Conservation (phyloP, 2,329 filamentous ascomycete species). For the Aspergillus neoniger region DNA sequence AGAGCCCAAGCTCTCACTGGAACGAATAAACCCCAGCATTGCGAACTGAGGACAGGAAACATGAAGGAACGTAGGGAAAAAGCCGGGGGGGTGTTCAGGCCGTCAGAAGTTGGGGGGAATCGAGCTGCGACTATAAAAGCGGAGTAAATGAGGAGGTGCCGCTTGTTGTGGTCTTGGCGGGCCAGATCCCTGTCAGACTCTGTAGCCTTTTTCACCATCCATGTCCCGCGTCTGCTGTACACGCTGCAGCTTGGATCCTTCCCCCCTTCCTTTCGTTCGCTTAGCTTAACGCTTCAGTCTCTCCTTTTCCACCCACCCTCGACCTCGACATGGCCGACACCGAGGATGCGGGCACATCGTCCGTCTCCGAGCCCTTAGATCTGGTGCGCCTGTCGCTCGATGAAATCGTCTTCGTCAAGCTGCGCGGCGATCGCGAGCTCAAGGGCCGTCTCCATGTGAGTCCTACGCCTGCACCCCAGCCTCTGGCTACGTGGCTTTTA, state of each 20-base stretch:
- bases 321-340: constrained; percentile 71
- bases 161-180: constrained; percentile 12
- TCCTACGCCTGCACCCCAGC: constrained; percentile 13
- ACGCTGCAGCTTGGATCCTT: neutral
- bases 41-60: neutral
- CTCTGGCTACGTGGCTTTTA: neutral
- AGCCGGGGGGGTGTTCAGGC: neutral
- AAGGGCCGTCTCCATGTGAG: constrained; percentile 92
- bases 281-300: neutral
- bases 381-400: constrained; percentile 92
- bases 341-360: constrained; percentile 67
- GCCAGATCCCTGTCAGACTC: constrained; percentile 7
- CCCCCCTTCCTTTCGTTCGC: constrained; percentile 1
- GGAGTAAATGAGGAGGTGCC: constrained; percentile 7
- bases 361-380: constrained; percentile 89
- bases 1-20: constrained; percentile 33
- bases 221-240: neutral
- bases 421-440: constrained; percentile 91
- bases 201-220: constrained; percentile 4
- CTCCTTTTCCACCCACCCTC: neutral
- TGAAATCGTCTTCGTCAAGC: constrained; percentile 95
- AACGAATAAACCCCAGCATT: constrained; percentile 28
- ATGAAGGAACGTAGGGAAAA: neutral
- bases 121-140: constrained; percentile 5
- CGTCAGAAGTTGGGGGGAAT: neutral